phyloP scores from a whole-genome alignment of 1,139 yeast species.

The Saccharomyces hybrid region DNA sequence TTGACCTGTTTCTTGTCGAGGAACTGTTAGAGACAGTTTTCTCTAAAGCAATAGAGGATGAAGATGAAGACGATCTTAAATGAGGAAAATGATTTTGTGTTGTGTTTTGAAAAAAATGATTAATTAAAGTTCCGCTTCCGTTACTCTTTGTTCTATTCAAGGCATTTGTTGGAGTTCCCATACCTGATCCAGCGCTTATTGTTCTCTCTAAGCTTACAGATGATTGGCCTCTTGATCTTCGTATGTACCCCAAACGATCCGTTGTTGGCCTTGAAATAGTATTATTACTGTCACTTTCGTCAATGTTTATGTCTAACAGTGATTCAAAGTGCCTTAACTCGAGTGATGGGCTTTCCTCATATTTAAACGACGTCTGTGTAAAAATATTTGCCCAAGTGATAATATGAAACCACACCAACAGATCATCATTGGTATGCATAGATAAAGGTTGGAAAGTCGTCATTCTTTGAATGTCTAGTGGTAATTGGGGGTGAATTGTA shows the following conservation, averaged over 20 bases:
- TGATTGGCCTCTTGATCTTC: background rate
- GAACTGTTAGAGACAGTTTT: constrained; percentile 19
- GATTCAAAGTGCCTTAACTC: background rate
- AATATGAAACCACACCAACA: constrained; percentile 49
- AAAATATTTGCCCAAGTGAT: constrained; percentile 61
- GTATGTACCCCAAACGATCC: background rate
- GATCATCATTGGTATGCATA: constrained; percentile 41
- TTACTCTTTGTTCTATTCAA: background rate
- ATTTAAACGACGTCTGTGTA: constrained; percentile 13
- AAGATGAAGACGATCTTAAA: constrained; percentile 3
- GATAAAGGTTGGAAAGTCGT: constrained; percentile 33
- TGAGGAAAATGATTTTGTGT: background rate
- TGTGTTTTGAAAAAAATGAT: background rate
- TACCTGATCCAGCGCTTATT: background rate
- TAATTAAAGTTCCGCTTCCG: background rate
- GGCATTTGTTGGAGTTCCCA: background rate
- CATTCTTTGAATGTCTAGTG: constrained; percentile 15
- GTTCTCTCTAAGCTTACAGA: background rate
- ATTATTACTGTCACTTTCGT: background rate
- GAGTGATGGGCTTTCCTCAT: background rate
- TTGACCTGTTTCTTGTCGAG: constrained; percentile 2
- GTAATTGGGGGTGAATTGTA: constrained; percentile 9
- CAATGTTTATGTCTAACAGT: background rate
- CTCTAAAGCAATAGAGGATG: constrained; percentile 17
- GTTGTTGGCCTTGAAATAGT: background rate